phyloP scores from a whole-genome alignment of 108 stramenopile genomes.

The Fistulifera solaris region DNA sequence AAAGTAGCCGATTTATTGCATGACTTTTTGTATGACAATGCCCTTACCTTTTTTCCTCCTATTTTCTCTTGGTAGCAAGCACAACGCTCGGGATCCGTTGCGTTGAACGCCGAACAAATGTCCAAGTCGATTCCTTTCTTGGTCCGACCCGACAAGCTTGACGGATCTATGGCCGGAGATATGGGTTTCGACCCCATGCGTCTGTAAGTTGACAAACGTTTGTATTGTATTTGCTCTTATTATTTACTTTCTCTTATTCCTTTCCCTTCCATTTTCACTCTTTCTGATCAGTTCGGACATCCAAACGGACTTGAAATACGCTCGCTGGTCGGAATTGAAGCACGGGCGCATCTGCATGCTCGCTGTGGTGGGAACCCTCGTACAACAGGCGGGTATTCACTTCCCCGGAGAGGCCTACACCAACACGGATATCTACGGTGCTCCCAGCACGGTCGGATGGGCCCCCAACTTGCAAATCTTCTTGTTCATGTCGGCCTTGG shows the following conservation, averaged over 20 bases:
- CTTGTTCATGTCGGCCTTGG: slow-evolving; percentile 55
- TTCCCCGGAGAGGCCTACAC: slow-evolving; percentile 72
- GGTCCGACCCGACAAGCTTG: slow-evolving; percentile 84
- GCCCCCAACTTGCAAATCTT: slow-evolving; percentile 75
- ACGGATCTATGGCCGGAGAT: slow-evolving; percentile 92
- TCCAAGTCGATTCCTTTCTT: slow-evolving; percentile 90
- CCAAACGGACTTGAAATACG: slow-evolving; percentile 75
- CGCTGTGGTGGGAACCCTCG: slow-evolving; percentile 73
- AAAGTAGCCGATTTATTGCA: not conserved
- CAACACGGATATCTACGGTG: slow-evolving; percentile 73
- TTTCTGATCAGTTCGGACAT: slow-evolving; percentile 42
- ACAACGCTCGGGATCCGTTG: slow-evolving; percentile 31
- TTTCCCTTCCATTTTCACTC: no score
- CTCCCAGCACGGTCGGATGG: slow-evolving; percentile 58
- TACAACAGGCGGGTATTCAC: slow-evolving; percentile 66
- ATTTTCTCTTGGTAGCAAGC: slow-evolving; percentile 7
- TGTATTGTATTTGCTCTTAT: not conserved
- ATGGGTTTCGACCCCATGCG: slow-evolving; percentile 97
- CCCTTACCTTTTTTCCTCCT: not conserved
- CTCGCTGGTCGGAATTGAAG: slow-evolving; percentile 88
- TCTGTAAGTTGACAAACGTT: slow-evolving; percentile 54
- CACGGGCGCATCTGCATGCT: slow-evolving; percentile 91
- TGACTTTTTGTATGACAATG: not conserved
- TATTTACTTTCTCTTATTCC: not conserved
- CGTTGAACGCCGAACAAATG: slow-evolving; percentile 69